Base-by-base conservation (phyloP, 306 rosid species). In the Trichosanthes cucumerina region DNA sequence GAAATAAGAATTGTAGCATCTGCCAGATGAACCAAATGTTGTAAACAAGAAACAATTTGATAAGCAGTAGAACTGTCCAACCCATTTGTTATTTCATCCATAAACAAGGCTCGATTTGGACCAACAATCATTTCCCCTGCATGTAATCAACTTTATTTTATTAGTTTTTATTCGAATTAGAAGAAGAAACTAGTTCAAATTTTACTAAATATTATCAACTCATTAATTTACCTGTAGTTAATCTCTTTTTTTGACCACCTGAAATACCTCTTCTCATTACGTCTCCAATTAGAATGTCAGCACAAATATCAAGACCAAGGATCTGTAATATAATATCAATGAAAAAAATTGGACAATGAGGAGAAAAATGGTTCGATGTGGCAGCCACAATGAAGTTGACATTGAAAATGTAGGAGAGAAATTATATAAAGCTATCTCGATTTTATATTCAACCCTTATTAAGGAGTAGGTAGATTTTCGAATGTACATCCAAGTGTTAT, bases 1-100 rank as follows among this genome's bases (percentile, higher is more conserved):
- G 91, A 88, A 60, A 85, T 77, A 12, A 88, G 74, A 10, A 78
- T 28, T 1, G 89, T 85, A 41, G 75, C 73, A 46, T 86, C 86
- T 12, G 84, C 74, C 15, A 86, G 75, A n/a, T 82, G 87, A 54
- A 65, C 89, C 10, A 84, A 49, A 44, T 84, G 89, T 60, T 82
- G 87, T 47, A 84, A 84, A 54, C 84, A 86, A 39, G 85, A 76
- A 56, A 82, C 81, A 52, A 84, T 84, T 53, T 84, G 87, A 74
- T 63, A 80, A 28, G 87, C 82, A 4, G 89, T 86, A 26, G 86
- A 86, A 38, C 89, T 84, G 79, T 84, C 89, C 36, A 86, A 41
- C 12, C 89, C 89, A 18, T 81, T 86, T 18, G 87, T 79, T 39
- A 84, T 84, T 76, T 86, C 89, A 75, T 86, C 87, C 89, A 82